phyloP scores from a whole-genome alignment of 139 green algal species.

The Closterium sp. region DNA sequence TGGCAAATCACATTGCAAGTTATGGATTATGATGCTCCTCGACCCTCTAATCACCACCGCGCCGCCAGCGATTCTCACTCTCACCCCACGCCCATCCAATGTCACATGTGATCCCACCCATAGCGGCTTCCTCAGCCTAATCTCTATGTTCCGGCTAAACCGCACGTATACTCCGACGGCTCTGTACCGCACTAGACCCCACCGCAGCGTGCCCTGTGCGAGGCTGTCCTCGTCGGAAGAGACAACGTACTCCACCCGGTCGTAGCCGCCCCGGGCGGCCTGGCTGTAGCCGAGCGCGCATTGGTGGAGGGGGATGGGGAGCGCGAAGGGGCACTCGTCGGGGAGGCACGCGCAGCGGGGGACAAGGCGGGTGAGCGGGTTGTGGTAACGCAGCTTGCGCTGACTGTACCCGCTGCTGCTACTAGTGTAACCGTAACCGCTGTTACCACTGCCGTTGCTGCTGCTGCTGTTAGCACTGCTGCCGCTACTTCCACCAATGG shows the following conservation, averaged over 20 bases:
- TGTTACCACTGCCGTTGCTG: neutral
- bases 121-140: neutral
- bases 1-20: neutral
- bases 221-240: neutral
- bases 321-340: neutral
- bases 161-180: neutral
- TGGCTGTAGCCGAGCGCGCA: neutral
- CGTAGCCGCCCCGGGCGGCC: neutral
- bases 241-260: neutral
- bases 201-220: neutral
- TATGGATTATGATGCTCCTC: neutral
- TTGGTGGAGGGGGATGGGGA: neutral
- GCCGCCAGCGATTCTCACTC: neutral
- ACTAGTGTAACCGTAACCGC: neutral
- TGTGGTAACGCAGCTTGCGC: neutral
- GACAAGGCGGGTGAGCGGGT: neutral
- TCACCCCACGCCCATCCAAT: neutral
- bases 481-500: neutral
- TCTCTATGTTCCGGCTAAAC: neutral
- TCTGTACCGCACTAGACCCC: neutral
- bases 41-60: neutral
- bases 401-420: neutral
- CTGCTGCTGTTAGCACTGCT: neutral
- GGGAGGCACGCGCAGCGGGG: neutral
- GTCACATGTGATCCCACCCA: neutral